phyloP scores from a whole-genome alignment of 257 asterid genomes.

The Avicennia marina region DNA sequence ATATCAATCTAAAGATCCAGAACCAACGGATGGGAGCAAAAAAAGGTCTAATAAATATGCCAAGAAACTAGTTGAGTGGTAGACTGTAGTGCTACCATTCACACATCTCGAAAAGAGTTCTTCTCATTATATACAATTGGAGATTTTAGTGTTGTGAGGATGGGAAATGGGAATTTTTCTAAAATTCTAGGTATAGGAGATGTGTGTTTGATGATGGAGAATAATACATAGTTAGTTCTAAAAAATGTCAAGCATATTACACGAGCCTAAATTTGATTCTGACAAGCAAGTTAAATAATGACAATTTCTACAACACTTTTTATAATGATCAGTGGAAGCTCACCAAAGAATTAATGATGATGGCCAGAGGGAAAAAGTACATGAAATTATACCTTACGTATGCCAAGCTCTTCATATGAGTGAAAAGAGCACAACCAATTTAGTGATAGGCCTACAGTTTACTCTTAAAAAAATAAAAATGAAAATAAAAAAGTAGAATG shows the following conservation, averaged over 20 bases:
- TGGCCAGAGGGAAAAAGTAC: not conserved
- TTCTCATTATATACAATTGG: not conserved
- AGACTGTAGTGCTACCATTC: not conserved
- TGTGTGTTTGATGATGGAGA: not conserved
- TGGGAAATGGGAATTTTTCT: not conserved
- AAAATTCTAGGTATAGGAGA: not conserved
- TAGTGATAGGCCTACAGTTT: too few species aligned
- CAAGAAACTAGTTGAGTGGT: not conserved
- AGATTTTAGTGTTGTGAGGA: not conserved
- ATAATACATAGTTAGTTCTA: not conserved
- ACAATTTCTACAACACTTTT: not conserved
- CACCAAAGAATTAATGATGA: too few species aligned
- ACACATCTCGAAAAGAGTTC: not conserved
- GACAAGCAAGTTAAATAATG: not conserved
- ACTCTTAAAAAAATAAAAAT: too few species aligned
- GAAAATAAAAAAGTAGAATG: too few species aligned
- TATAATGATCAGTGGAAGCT: not conserved
- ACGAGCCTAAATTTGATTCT: constrained; percentile 12
- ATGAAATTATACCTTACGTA: not conserved
- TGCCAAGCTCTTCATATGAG: not conserved
- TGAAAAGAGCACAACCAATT: too few species aligned
- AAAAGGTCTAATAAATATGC: not conserved
- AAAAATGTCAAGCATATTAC: constrained; percentile 10
- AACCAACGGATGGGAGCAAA: not conserved
- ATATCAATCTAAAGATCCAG: not conserved